Percentiles rank a stretch among this genome's conserved stretches.
These are phyloP conservation scores for Fusarium guadeloupense DNA, from an alignment of 2,329 filamentous ascomycete species.

Conservation along the genomic window DNA sequence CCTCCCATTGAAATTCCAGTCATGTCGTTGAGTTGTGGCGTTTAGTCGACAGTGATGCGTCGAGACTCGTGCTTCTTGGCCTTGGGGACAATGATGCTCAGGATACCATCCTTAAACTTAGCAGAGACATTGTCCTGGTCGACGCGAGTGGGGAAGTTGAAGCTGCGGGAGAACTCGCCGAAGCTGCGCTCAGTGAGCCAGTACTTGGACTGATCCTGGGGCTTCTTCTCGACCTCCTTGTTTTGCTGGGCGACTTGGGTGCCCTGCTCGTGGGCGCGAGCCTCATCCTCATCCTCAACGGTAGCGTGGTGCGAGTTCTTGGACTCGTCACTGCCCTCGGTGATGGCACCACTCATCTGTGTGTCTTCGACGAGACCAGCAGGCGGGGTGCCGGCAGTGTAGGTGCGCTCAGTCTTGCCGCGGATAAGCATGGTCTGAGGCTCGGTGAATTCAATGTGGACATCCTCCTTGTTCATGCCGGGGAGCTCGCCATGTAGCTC, in stretches of 20 bases:
- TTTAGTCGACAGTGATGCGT: constrained; percentile 65
- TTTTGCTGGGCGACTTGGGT: constrained; percentile 35
- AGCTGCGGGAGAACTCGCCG: constrained; percentile 74
- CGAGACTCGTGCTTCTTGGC: constrained; percentile 65
- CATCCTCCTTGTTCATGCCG: constrained; percentile 76
- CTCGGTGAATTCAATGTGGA: constrained; percentile 83
- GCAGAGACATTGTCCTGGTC: constrained; percentile 70
- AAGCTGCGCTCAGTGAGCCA: constrained; percentile 75
- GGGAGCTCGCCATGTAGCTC: constrained; percentile 84
- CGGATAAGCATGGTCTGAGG: constrained; percentile 76
- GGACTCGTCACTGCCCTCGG: constrained; percentile 51
- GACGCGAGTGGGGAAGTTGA: constrained; percentile 72
- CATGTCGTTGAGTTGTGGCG: not conserved
- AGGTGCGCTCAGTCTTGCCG: constrained; percentile 72
- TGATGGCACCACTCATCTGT: constrained; percentile 50
- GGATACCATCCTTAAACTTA: constrained; percentile 70
- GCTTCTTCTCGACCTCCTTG: constrained; percentile 45
- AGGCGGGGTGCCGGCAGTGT: constrained; percentile 62
- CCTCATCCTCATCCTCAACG: constrained; percentile 68
- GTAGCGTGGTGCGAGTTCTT: constrained; percentile 64
- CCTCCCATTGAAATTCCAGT: not conserved
- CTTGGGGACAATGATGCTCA: constrained; percentile 73
- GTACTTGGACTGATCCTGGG: constrained; percentile 65
- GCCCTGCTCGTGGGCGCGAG: constrained; percentile 32
- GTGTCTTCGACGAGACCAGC: constrained; percentile 59